Conservation (phyloP, 129 eudicot genomes). For the Escallonia herrerae region DNA sequence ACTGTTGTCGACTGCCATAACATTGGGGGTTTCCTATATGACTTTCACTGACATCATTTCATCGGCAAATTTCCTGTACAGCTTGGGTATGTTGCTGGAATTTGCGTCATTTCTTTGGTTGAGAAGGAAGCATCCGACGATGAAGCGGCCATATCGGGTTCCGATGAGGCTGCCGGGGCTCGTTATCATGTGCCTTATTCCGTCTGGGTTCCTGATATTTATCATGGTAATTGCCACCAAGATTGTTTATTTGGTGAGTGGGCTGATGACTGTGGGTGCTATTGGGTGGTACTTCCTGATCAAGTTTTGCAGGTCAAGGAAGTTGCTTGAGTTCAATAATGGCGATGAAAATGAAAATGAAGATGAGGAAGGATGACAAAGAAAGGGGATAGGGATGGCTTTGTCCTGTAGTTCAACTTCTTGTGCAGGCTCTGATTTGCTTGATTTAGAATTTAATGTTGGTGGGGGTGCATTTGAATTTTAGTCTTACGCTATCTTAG, state of each 20-base stretch:
- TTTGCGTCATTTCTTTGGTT: slow-evolving; percentile 44
- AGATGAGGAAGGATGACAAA: slow-evolving; percentile 3
- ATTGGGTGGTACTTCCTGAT: slow-evolving; percentile 44
- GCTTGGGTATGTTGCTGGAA: slow-evolving; percentile 55
- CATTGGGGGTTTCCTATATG: slow-evolving; percentile 26
- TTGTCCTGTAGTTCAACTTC: too few species aligned
- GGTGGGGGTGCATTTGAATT: too few species aligned
- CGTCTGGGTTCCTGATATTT: slow-evolving; percentile 38
- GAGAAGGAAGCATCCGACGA: slow-evolving; percentile 33
- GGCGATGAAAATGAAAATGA: slow-evolving; percentile 16
- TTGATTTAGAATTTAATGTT: too few species aligned
- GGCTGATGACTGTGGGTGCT: slow-evolving; percentile 42
- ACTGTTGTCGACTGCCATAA: slow-evolving; percentile 22
- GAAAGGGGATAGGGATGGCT: too few species aligned
- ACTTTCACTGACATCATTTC: slow-evolving; percentile 34
- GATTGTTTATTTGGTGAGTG: slow-evolving; percentile 36
- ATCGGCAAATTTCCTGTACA: slow-evolving; percentile 43
- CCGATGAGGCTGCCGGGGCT: slow-evolving; percentile 37
- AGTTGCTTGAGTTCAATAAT: slow-evolving; percentile 26
- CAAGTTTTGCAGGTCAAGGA: slow-evolving; percentile 29
- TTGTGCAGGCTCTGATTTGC: too few species aligned
- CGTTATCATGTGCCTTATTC: slow-evolving; percentile 47
- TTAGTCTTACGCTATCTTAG: too few species aligned
- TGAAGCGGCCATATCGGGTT: slow-evolving; percentile 40
- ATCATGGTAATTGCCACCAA: slow-evolving; percentile 46